These are phyloP conservation scores for Solanum chiquidenum DNA, from an alignment of 257 asterid genomes.

Conservation along the genomic window DNA sequence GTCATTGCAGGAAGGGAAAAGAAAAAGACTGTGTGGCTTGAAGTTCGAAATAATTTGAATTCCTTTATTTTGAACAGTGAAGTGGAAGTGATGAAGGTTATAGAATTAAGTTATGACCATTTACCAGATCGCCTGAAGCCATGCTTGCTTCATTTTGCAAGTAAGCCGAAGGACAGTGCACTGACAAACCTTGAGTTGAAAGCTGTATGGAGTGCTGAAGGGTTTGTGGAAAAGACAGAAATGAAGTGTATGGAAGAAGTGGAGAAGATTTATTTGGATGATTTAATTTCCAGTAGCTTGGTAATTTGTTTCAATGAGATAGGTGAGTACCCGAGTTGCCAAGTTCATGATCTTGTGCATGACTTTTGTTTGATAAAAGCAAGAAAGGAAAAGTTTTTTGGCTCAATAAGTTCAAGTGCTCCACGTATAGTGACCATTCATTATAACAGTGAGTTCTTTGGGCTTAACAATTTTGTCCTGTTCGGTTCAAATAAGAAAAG, in stretches of 20 bases:
- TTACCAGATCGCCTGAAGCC: constrained; percentile 5
- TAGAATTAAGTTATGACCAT: constrained; percentile 15
- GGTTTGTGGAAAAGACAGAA: not conserved
- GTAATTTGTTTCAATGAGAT: not conserved
- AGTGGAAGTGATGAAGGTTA: not conserved
- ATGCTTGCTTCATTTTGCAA: constrained; percentile 16
- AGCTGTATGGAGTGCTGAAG: constrained; percentile 15
- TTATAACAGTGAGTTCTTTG: too few relatives aligned
- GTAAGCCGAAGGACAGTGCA: not conserved
- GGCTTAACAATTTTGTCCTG: too few relatives aligned
- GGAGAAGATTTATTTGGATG: constrained; percentile 4
- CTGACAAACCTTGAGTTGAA: not conserved
- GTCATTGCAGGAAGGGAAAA: constrained; percentile 5
- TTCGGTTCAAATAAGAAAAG: too few relatives aligned
- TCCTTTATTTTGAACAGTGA: not conserved
- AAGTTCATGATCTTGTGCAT: constrained; percentile 13
- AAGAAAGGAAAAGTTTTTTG: not conserved
- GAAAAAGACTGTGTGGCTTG: not conserved
- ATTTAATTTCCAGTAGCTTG: constrained; percentile 10
- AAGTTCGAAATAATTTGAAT: not conserved
- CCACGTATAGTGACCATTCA: too few relatives aligned
- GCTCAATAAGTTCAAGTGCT: not conserved
- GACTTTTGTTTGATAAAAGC: constrained; percentile 11
- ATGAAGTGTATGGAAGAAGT: constrained; percentile 7
- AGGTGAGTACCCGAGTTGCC: not conserved